A percentile compares a stretch with the other conserved stretches of the same genome.
Conservation (phyloP, 2,329 filamentous ascomycete species). For the Colletotrichum phormii region DNA sequence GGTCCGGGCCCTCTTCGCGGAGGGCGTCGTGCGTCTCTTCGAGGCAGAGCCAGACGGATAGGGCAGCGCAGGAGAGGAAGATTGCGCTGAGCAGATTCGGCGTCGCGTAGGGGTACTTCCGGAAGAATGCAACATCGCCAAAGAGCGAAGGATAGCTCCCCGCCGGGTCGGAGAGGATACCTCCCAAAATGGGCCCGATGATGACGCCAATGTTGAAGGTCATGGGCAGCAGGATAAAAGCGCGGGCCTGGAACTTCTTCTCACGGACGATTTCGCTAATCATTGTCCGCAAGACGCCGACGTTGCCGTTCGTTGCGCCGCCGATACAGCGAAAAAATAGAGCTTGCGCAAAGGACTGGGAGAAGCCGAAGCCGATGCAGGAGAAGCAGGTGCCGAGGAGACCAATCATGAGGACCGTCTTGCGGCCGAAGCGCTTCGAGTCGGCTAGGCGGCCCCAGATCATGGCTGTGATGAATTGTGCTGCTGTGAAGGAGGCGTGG, state of each 20-base stretch:
- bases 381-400: constrained; percentile 74
- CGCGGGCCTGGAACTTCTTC: constrained; percentile 60
- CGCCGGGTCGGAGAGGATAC: constrained; percentile 75
- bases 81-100: constrained; percentile 65
- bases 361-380: constrained; percentile 79
- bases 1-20: constrained; percentile 51
- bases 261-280: constrained; percentile 62
- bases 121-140: constrained; percentile 58
- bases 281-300: constrained; percentile 73
- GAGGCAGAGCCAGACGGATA: constrained; percentile 61
- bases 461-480: constrained; percentile 86
- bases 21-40: constrained; percentile 64
- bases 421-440: constrained; percentile 74
- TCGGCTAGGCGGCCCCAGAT: constrained; percentile 82
- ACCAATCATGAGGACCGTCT: constrained; percentile 82
- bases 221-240: constrained; percentile 60
- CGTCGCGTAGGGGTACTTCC: constrained; percentile 63
- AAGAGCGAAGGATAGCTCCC: constrained; percentile 68
- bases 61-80: constrained; percentile 57
- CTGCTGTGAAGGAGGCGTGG: constrained; percentile 82
- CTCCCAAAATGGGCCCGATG: constrained; percentile 67
- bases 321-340: constrained; percentile 75
- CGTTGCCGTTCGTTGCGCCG: constrained; percentile 65
- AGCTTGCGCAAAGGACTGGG: constrained; percentile 71
- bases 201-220: constrained; percentile 61